Evolutionary conservation across 495 filamentous ascomycete species (phyloP), one percentile per base, ranked within the genome.

Genomic region (Aspergillus biplanus): DNA sequence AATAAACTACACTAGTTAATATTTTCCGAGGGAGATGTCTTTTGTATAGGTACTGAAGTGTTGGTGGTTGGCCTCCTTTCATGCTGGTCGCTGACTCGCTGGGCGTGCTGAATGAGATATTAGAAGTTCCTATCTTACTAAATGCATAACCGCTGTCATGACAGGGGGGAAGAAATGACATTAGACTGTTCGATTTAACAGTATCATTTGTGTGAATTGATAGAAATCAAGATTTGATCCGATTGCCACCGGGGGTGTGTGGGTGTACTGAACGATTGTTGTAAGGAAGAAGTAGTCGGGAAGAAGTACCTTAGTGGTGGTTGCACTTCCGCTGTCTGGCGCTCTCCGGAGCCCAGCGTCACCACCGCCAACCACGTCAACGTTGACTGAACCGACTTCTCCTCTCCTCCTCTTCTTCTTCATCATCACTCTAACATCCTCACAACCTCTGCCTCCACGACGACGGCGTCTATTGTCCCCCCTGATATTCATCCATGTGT

Each of bases 271-370:
- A 27, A 27, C 21, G 21, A 27, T 1, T 27, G 21, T 27, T 27
- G 21, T 27, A 27, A 27, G 21, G 21, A 1, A 27, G 21, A 27
- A 27, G 21, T 27, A 27, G 21, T 21, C 33, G 34, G 55, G n/a
- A 44, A 8, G 8, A 18, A 12, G 8, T n/a, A n/a, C 35, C 31
- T 27, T 16, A 21, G 27, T 33, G 49, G 63, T 59, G 65, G 64
- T 73, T 79, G 75, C 78, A 73, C 76, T 73, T 65, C 65, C 66
- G 67, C 68, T 67, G 68, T 72, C 73, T 78, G 61, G 58, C 75
- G 72, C 69, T 73, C 75, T 71, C 76, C 76, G 74, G 71, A 75
- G 54, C 58, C 59, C 66, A 65, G 67, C 71, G 75, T 71, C 75
- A 75, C 69, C 65, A 67, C 65, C 65, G 66, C 67, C 71, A 67